phyloP scores from a whole-genome alignment of 345 rosid species.

The Triadica sebifera region DNA sequence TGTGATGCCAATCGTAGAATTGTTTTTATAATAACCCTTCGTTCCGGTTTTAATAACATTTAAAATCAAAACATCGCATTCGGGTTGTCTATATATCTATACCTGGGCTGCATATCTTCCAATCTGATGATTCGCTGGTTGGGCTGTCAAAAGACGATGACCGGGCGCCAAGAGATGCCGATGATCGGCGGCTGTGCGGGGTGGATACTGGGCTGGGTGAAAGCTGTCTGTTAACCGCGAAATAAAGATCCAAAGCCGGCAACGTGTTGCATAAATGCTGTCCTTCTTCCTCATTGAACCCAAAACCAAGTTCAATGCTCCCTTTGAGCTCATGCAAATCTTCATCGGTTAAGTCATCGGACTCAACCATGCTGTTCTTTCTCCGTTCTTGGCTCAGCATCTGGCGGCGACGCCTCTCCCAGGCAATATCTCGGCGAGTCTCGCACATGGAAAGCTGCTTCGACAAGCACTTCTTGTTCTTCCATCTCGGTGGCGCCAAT shows the following conservation, averaged over 20 bases:
- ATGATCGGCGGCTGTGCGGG: conserved; percentile 44
- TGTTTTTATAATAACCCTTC: no score
- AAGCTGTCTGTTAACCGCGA: conserved; percentile 80
- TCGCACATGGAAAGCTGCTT: conserved; percentile 85
- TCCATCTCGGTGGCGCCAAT: conserved; percentile 35
- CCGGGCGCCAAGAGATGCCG: conserved; percentile 40
- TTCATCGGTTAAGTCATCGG: conserved; percentile 66
- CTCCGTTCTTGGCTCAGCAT: conserved; percentile 50
- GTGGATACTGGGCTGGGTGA: conserved; percentile 73
- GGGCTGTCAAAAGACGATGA: conserved; percentile 77
- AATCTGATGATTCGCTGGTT: conserved; percentile 50
- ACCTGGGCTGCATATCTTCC: conserved; percentile 84
- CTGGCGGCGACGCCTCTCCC: conserved; percentile 84
- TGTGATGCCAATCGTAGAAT: no score
- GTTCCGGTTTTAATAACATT: no score
- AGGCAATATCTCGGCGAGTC: conserved; percentile 66
- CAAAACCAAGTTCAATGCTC: conserved; percentile 92
- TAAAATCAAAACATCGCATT: no score
- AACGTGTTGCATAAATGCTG: conserved; percentile 64
- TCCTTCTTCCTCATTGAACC: conserved; percentile 80
- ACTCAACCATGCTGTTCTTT: conserved; percentile 25
- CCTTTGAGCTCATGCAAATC: conserved; percentile 84
- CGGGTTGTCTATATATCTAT: no score
- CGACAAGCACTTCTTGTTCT: conserved; percentile 46
- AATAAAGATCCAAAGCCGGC: conserved; percentile 88